These are phyloP conservation scores for Strigomonas culicis DNA, from an alignment of 208 protist species.

Conservation along the genomic window DNA sequence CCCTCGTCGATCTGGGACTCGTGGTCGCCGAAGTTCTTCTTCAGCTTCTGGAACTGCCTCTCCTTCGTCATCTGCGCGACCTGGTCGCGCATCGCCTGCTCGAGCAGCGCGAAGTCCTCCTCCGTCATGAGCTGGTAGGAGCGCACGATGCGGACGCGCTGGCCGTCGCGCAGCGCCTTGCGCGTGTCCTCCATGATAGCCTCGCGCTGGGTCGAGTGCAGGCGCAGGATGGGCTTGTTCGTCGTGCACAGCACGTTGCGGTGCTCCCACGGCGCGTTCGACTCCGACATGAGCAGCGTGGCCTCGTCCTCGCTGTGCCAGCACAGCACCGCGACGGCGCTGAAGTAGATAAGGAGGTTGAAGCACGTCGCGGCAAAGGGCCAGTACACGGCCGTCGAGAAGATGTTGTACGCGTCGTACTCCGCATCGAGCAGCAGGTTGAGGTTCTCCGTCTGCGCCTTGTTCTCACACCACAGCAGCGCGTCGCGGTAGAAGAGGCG, in stretches of 20 bases:
- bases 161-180: conserved; percentile 54
- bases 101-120: conserved; percentile 65
- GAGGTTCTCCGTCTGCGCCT: conserved; percentile 20
- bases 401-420: conserved; percentile 66
- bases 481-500: conserved; percentile 45
- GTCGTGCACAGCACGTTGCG: conserved; percentile 56
- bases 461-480: conserved; percentile 40
- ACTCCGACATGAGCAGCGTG: conserved; percentile 61
- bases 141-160: conserved; percentile 77
- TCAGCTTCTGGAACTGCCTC: conserved; percentile 73
- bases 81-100: conserved; percentile 73
- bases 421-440: conserved; percentile 36
- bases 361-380: conserved; percentile 55
- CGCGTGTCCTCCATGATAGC: conserved; percentile 73
- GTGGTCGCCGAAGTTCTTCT: conserved; percentile 62
- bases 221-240: conserved; percentile 59
- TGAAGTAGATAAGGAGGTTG: conserved; percentile 48
- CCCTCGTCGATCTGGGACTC: conserved; percentile 59
- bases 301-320: conserved; percentile 50
- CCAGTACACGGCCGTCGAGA: conserved; percentile 67
- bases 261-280: conserved; percentile 75
- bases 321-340: conserved; percentile 28
- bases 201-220: conserved; percentile 85
- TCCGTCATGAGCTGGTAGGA: conserved; percentile 87
- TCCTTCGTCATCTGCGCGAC: conserved; percentile 51